These are phyloP conservation scores for Phytophthora tentaculata DNA, from an alignment of 352 stramenopile genomes.

Conservation along the genomic window DNA sequence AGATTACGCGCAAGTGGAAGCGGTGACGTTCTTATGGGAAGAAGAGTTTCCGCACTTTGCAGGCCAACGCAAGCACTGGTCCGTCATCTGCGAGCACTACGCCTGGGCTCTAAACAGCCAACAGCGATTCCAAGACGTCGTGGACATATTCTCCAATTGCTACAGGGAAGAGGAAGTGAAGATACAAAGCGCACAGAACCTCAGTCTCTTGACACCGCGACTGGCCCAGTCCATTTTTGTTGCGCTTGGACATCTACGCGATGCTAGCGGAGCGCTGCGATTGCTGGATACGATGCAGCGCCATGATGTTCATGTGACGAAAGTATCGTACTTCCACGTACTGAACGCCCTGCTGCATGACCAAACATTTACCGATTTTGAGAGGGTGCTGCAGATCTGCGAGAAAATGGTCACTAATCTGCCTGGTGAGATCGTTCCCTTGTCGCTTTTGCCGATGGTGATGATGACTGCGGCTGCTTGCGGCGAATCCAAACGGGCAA, in stretches of 20 bases:
- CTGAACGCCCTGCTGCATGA: conserved; percentile 64
- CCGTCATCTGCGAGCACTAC: conserved; percentile 61
- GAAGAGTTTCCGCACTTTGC: conserved; percentile 62
- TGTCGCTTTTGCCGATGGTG: conserved; percentile 60
- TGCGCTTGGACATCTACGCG: conserved; percentile 54
- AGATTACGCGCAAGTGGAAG: conserved; percentile 56
- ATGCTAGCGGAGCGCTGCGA: conserved; percentile 37
- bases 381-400: conserved; percentile 58
- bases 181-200: not conserved
- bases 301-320: conserved; percentile 44
- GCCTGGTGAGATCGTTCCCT: conserved; percentile 45
- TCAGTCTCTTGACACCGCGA: conserved; percentile 44
- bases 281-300: conserved; percentile 45
- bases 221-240: conserved; percentile 60
- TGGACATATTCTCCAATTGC: conserved; percentile 49
- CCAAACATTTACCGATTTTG: conserved; percentile 52
- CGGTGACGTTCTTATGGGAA: conserved; percentile 54
- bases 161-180: conserved; percentile 8
- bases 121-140: conserved; percentile 59
- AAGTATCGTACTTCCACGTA: conserved; percentile 67
- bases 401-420: conserved; percentile 54
- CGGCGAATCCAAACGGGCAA: conserved; percentile 58
- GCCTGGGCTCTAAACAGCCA: conserved; percentile 55
- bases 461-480: conserved; percentile 66
- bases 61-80: conserved; percentile 45